Evolutionary conservation across 2,329 filamentous ascomycete species (phyloP).

Genomic region (Hirsutella minnesotensis): DNA sequence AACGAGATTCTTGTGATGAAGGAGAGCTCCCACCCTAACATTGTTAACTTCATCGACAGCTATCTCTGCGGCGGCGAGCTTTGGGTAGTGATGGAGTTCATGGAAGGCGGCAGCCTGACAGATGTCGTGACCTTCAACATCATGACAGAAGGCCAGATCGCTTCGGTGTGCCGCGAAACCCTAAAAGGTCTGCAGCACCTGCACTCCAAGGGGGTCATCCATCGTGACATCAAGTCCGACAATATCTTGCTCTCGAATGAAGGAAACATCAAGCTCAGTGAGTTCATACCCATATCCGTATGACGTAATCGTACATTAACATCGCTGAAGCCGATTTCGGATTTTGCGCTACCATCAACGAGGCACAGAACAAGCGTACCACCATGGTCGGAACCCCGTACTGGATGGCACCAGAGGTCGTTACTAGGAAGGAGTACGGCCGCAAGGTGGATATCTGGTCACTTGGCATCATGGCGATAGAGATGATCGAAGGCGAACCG

Average conservation of each 20-base stretch:
- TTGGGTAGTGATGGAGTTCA: slow-evolving; percentile 99
- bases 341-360: slow-evolving; percentile 97
- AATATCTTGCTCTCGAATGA: slow-evolving; percentile 91
- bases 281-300: too few relatives aligned
- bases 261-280: slow-evolving; percentile 95
- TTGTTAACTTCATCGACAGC: slow-evolving; percentile 98
- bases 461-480: slow-evolving; percentile 97
- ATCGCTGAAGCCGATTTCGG: slow-evolving; percentile 74
- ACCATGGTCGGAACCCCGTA: slow-evolving; percentile 99
- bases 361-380: slow-evolving; percentile 90
- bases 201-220: slow-evolving; percentile 95
- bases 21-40: slow-evolving; percentile 94
- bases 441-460: slow-evolving; percentile 99
- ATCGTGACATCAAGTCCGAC: slow-evolving; percentile 97
- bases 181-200: slow-evolving; percentile 85
- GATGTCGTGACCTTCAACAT: slow-evolving; percentile 99
- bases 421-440: slow-evolving; percentile 94
- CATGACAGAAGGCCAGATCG: slow-evolving; percentile 96
- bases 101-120: slow-evolving; percentile 95
- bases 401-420: slow-evolving; percentile 99
- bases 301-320: slow-evolving; percentile 9
- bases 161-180: slow-evolving; percentile 88
- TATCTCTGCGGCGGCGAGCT: slow-evolving; percentile 82
- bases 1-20: slow-evolving; percentile 99
- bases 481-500: slow-evolving; percentile 98